phyloP scores from a whole-genome alignment of 1,284 basidiomycete species.

The Leccinum subrobustum region DNA sequence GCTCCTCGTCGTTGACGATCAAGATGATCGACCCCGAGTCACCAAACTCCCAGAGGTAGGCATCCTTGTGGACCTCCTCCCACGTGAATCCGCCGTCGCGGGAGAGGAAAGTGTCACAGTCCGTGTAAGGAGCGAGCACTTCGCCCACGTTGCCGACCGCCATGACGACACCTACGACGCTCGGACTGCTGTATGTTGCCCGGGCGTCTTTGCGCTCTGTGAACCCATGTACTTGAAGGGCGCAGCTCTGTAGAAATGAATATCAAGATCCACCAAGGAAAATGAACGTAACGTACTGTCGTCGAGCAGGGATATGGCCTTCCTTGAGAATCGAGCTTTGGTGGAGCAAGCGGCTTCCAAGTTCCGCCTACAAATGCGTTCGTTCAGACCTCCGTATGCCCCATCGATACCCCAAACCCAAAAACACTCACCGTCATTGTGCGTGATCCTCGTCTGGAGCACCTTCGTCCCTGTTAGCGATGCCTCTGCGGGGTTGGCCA shows the following conservation, averaged over 20 bases:
- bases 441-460: constrained; percentile 87
- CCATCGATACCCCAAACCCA: not conserved
- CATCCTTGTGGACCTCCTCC: constrained; percentile 98
- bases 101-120: constrained; percentile 94
- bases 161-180: constrained; percentile 91
- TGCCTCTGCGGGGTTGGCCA: constrained; percentile 80
- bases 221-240: constrained; percentile 92
- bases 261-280: not conserved
- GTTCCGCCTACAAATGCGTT: constrained; percentile 58
- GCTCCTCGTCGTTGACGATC: constrained; percentile 93
- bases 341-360: constrained; percentile 85
- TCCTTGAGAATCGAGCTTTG: constrained; percentile 75
- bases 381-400: not conserved
- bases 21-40: constrained; percentile 94
- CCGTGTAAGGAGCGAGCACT: constrained; percentile 65
- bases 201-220: constrained; percentile 90
- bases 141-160: constrained; percentile 98
- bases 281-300: constrained; percentile 46
- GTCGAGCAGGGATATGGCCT: constrained; percentile 71
- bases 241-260: constrained; percentile 59
- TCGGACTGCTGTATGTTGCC: constrained; percentile 90
- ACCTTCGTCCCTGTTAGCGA: constrained; percentile 72
- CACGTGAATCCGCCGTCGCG: constrained; percentile 97
- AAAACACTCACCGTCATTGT: constrained; percentile 80
- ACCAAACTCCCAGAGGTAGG: constrained; percentile 97